Conservation (phyloP, 1,139 yeast species). For the Zygosaccharomyces sapae region DNA sequence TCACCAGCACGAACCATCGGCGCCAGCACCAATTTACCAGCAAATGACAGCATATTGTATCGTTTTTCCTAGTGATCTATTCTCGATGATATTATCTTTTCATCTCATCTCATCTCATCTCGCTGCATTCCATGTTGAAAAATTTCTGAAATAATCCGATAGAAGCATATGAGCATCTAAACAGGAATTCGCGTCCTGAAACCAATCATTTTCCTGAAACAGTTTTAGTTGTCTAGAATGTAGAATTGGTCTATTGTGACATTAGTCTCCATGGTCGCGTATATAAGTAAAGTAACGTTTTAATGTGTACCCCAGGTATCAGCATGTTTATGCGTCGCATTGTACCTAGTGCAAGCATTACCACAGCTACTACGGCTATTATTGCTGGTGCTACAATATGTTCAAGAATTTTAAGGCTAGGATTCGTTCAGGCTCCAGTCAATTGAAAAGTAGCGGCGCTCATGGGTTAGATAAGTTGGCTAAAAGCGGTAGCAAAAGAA, state of each 20-base stretch:
- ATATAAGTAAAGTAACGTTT: neutral
- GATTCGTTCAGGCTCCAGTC: constrained; percentile 10
- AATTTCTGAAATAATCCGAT: neutral
- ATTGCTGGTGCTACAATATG: constrained; percentile 2
- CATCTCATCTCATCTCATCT: constrained; percentile 6
- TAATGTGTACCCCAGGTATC: neutral
- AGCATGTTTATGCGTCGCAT: neutral
- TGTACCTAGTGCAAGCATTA: neutral
- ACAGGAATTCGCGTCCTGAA: constrained; percentile 14
- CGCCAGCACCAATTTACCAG: constrained; percentile 78
- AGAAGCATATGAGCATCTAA: neutral
- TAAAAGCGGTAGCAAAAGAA: constrained; percentile 6
- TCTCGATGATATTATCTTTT: neutral
- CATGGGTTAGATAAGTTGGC: constrained; percentile 12
- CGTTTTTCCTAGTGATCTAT: neutral
- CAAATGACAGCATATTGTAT: constrained; percentile 43
- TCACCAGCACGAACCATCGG: constrained; percentile 98
- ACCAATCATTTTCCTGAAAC: constrained; percentile 14
- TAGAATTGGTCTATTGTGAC: neutral
- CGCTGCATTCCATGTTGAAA: neutral
- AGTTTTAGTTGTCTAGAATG: constrained; percentile 6
- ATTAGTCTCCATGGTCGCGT: neutral
- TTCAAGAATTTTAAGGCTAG: constrained; percentile 14
- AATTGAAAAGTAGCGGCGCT: constrained; percentile 12
- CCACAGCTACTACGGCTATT: neutral